phyloP scores from a whole-genome alignment of 1,284 basidiomycete genomes.

The Leccinum angustisporum region DNA sequence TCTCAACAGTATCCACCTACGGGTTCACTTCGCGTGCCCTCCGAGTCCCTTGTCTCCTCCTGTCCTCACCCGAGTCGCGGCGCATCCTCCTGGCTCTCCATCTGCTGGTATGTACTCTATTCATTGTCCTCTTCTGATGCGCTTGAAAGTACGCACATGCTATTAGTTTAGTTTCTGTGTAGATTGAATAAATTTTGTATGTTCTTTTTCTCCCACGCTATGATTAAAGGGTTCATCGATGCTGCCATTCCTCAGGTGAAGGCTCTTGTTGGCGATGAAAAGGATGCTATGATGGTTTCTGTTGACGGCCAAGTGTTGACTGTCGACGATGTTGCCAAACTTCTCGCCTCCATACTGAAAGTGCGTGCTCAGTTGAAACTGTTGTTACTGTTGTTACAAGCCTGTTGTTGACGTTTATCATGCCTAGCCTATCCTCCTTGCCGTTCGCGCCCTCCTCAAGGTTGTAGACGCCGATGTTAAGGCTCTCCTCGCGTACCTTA shows the following conservation, averaged over 20 bases:
- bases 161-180: too few species aligned
- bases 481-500: background rate
- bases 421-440: conserved; percentile 38
- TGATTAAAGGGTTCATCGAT: conserved; percentile 34
- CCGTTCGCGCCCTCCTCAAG: conserved; percentile 20
- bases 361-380: conserved; percentile 10
- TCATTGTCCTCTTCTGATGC: too few species aligned
- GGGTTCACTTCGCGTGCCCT: too few species aligned
- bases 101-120: too few species aligned
- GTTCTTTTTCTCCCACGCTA: too few species aligned
- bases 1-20: too few species aligned
- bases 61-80: too few species aligned
- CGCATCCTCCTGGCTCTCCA: too few species aligned
- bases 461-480: background rate
- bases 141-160: too few species aligned
- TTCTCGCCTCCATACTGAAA: conserved; percentile 31
- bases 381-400: too few species aligned
- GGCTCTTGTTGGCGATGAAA: conserved; percentile 34
- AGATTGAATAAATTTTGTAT: too few species aligned
- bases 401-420: background rate
- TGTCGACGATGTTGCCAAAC: conserved; percentile 31
- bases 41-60: too few species aligned
- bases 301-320: conserved; percentile 27
- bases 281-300: conserved; percentile 34
- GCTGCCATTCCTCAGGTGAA: conserved; percentile 35